These are phyloP conservation scores for Diplocarpon rosae DNA, from an alignment of 2,329 filamentous ascomycete species.

Conservation along the genomic window DNA sequence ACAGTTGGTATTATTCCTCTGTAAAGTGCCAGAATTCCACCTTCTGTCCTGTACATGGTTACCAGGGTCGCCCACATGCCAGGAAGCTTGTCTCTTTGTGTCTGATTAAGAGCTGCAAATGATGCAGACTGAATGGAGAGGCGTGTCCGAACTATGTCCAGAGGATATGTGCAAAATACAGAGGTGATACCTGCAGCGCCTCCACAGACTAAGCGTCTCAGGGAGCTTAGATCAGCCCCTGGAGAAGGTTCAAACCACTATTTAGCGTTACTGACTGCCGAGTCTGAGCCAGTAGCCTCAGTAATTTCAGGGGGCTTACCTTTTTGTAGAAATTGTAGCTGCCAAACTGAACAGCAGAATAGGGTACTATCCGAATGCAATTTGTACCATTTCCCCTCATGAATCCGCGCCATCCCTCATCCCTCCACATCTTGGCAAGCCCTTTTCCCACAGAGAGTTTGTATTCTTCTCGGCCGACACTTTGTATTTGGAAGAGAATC, in stretches of 20 bases:
- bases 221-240: slow-evolving; percentile 60
- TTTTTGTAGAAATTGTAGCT: slow-evolving; percentile 96
- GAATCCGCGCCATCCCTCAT: slow-evolving; percentile 94
- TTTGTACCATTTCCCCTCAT: slow-evolving; percentile 98
- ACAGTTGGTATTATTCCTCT: slow-evolving; percentile 89
- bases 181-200: slow-evolving; percentile 90
- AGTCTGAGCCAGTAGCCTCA: not conserved
- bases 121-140: slow-evolving; percentile 97
- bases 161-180: slow-evolving; percentile 86
- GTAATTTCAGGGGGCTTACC: slow-evolving; percentile 38
- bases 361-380: slow-evolving; percentile 95
- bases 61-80: slow-evolving; percentile 85
- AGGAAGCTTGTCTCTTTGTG: slow-evolving; percentile 55
- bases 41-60: slow-evolving; percentile 83
- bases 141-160: slow-evolving; percentile 93
- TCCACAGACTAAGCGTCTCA: slow-evolving; percentile 76
- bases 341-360: slow-evolving; percentile 95
- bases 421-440: slow-evolving; percentile 86
- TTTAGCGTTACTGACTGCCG: slow-evolving; percentile 5
- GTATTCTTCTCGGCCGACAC: slow-evolving; percentile 81
- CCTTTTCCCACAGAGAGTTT: slow-evolving; percentile 85
- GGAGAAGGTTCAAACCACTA: slow-evolving; percentile 68
- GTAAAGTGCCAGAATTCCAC: slow-evolving; percentile 77
- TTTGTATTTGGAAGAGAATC: slow-evolving; percentile 96
- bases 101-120: slow-evolving; percentile 62